Evolutionary conservation across 1,284 basidiomycete genomes (phyloP).

Genomic region (Naganishia sp.): DNA sequence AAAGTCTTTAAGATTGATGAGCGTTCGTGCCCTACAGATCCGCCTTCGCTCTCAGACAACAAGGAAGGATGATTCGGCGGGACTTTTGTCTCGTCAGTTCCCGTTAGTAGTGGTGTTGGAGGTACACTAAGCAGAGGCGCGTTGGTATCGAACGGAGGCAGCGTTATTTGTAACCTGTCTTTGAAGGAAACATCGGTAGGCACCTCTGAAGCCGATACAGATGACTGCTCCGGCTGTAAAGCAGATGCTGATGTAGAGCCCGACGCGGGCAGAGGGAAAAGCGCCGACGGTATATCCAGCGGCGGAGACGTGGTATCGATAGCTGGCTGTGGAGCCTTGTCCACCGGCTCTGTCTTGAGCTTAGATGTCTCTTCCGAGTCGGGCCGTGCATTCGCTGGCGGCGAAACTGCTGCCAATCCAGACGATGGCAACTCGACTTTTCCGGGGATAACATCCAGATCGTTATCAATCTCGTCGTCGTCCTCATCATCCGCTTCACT

Average conservation of each 20-base stretch:
- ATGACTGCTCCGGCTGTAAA: constrained; percentile 11
- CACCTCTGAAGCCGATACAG: constrained; percentile 27
- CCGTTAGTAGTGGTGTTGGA: constrained; percentile 45
- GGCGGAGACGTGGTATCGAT: background rate
- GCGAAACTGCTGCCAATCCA: too few relatives aligned
- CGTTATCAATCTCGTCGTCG: constrained; percentile 56
- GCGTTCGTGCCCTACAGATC: constrained; percentile 61
- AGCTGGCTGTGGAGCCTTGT: too few relatives aligned
- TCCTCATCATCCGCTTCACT: constrained; percentile 83
- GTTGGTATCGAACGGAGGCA: constrained; percentile 53
- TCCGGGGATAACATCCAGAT: constrained; percentile 37
- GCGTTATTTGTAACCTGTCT: constrained; percentile 51
- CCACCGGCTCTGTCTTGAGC: background rate
- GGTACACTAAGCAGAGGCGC: constrained; percentile 53
- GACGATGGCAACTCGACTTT: background rate
- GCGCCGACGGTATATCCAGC: constrained; percentile 2
- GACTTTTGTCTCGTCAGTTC: constrained; percentile 41
- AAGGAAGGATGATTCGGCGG: constrained; percentile 44
- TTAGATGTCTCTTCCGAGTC: too few relatives aligned
- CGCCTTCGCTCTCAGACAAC: constrained; percentile 56
- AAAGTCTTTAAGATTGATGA: constrained; percentile 82
- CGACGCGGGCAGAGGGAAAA: background rate
- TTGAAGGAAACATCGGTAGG: constrained; percentile 33
- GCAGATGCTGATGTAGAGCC: background rate
- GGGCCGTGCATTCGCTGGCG: too few relatives aligned